Evolutionary conservation across 2,329 filamentous ascomycete species (phyloP).

Genomic region (Metarhizium brunneum): DNA sequence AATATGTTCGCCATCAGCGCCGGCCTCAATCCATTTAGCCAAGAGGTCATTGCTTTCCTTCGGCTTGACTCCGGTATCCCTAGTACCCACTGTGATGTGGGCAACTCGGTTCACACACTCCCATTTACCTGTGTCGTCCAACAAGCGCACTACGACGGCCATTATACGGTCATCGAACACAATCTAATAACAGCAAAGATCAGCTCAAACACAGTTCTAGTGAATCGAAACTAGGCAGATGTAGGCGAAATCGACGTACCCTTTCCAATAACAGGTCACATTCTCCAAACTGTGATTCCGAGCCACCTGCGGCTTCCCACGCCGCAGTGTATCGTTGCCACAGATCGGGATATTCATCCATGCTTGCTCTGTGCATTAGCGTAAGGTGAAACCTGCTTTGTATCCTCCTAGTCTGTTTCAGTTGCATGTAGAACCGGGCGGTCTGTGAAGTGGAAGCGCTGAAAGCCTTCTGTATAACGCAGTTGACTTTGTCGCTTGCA

Average conservation of each 20-base stretch:
- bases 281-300: constrained; percentile 40
- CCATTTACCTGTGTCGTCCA: constrained; percentile 48
- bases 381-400: constrained; percentile 91
- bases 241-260: constrained; percentile 22
- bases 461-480: constrained; percentile 64
- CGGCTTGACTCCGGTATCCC: constrained; percentile 66
- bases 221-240: background rate
- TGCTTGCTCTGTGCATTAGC: constrained; percentile 68
- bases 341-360: constrained; percentile 52
- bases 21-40: constrained; percentile 58
- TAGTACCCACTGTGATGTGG: constrained; percentile 86
- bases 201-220: background rate
- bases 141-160: constrained; percentile 76
- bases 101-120: constrained; percentile 68
- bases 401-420: constrained; percentile 64
- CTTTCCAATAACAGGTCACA: constrained; percentile 57
- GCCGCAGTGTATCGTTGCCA: constrained; percentile 67
- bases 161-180: constrained; percentile 84
- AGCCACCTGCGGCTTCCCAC: constrained; percentile 32
- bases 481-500: constrained; percentile 29
- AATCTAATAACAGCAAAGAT: constrained; percentile 34
- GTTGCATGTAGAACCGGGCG: constrained; percentile 58
- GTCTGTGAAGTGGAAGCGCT: constrained; percentile 35
- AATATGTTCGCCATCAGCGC: constrained; percentile 33
- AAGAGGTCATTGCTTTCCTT: constrained; percentile 89